phyloP scores from a whole-genome alignment of 2,329 filamentous ascomycete species.

The Neopestalotiopsis sp. region DNA sequence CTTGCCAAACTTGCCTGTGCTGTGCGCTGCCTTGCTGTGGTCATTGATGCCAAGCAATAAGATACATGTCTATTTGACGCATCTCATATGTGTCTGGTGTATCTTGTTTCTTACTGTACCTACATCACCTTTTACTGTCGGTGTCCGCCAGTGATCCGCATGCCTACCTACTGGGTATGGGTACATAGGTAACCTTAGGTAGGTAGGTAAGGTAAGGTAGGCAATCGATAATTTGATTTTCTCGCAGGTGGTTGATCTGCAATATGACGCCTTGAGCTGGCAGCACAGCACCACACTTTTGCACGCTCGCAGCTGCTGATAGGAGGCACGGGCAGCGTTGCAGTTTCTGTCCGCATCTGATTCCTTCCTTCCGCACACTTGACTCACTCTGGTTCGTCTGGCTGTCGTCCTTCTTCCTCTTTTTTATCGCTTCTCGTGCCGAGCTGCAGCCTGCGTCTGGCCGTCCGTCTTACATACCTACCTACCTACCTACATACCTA shows the following conservation, averaged over 20 bases:
- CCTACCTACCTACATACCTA: neutral
- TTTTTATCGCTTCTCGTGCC: neutral
- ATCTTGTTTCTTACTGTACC: neutral
- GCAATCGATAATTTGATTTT: neutral
- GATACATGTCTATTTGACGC: neutral
- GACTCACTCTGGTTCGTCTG: neutral
- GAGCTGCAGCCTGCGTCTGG: slow-evolving; percentile 1
- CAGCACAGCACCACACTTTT: too few relatives aligned
- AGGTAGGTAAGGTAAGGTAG: too few relatives aligned
- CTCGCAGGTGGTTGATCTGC: neutral
- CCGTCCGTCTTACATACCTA: neutral
- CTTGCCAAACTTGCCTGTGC: neutral
- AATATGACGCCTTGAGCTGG: neutral
- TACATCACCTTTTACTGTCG: neutral
- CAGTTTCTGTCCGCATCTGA: neutral
- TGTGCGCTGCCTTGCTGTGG: slow-evolving; percentile 1
- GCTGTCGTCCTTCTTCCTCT: neutral
- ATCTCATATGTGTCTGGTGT: neutral
- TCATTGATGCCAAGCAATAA: neutral
- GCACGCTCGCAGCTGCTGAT: neutral
- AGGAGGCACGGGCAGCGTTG: slow-evolving; percentile 1
- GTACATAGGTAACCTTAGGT: too few relatives aligned
- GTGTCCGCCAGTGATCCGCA: too few relatives aligned
- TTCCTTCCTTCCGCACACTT: neutral
- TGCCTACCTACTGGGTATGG: neutral